phyloP scores from a whole-genome alignment of 2,329 filamentous ascomycete genomes.

The Penicillium olsonii region DNA sequence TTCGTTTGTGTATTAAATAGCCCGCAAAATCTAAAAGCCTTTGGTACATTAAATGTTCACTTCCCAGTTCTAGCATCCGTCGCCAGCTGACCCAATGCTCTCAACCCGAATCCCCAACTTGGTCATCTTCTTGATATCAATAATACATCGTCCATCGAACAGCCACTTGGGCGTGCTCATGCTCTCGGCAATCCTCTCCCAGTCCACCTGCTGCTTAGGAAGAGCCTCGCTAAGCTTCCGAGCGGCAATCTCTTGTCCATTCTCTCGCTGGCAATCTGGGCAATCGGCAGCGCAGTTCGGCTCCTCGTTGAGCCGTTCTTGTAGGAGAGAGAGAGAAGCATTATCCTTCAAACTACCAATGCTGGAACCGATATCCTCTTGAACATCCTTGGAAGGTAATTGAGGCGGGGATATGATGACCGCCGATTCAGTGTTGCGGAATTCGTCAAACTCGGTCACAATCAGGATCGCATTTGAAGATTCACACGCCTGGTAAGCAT shows the following conservation, averaged over 20 bases:
- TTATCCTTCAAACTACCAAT: not conserved
- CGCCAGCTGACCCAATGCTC: slow-evolving; percentile 17
- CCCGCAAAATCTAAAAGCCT: too few species aligned
- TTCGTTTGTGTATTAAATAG: too few species aligned
- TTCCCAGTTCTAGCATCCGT: not conserved
- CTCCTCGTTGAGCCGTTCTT: slow-evolving; percentile 5
- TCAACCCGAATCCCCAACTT: slow-evolving; percentile 17
- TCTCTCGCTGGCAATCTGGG: slow-evolving; percentile 16
- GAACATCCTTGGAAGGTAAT: not conserved
- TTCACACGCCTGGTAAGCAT: slow-evolving; percentile 15
- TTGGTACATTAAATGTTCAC: not conserved
- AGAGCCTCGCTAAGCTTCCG: not conserved
- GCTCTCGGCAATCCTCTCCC: slow-evolving; percentile 9
- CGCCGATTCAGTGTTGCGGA: slow-evolving; percentile 8
- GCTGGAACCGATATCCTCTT: not conserved
- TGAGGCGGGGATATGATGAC: not conserved
- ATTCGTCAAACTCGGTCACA: slow-evolving; percentile 22
- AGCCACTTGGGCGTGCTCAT: slow-evolving; percentile 19
- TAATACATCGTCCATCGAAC: slow-evolving; percentile 19
- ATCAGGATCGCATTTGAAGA: slow-evolving; percentile 18
- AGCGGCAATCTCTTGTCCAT: not conserved
- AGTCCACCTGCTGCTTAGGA: slow-evolving; percentile 17
- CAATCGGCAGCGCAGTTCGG: slow-evolving; percentile 17
- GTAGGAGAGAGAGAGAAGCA: too few species aligned
- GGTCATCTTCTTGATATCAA: slow-evolving; percentile 15